A percentile compares a stretch with the other conserved stretches of the same genome.
Evolutionary conservation across 129 eudicot genomes (phyloP).

Genomic region (Tagetes patula): DNA sequence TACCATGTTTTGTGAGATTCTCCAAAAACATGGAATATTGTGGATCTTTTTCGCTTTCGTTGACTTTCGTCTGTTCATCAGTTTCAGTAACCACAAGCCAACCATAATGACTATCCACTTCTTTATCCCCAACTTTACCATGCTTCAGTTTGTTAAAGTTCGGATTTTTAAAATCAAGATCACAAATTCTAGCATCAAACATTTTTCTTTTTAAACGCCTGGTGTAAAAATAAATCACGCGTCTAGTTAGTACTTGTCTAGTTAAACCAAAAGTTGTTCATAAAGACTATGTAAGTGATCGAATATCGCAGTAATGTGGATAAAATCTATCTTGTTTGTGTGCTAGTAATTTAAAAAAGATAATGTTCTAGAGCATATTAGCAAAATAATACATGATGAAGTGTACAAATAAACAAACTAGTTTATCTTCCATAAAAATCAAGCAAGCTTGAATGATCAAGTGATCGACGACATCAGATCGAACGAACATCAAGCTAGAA

Average conservation of each 20-base stretch:
- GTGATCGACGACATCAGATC: no score
- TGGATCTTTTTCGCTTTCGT: conserved; percentile 21
- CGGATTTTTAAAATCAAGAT: neutral
- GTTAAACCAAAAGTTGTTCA: neutral
- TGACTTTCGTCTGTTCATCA: conserved; percentile 1
- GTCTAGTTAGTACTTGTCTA: neutral
- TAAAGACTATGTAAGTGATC: neutral
- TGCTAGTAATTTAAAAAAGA: neutral
- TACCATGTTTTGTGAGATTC: conserved; percentile 23
- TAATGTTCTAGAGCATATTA: neutral
- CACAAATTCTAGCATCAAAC: conserved; percentile 3
- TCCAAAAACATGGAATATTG: conserved; percentile 31
- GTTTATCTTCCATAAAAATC: no score
- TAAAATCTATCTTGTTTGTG: neutral
- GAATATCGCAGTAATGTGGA: neutral
- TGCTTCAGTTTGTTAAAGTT: neutral
- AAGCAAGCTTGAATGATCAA: no score
- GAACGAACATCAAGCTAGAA: no score
- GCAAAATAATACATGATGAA: neutral
- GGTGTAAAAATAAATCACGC: neutral
- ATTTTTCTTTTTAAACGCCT: neutral
- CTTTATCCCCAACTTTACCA: conserved; percentile 8
- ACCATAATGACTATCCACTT: conserved; percentile 15
- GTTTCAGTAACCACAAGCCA: neutral
- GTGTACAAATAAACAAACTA: no score